A percentile compares a stretch with the other conserved stretches of the same genome.
Conservation (phyloP, 2,329 filamentous ascomycete species). For the Ophiocordyceps australis region DNA sequence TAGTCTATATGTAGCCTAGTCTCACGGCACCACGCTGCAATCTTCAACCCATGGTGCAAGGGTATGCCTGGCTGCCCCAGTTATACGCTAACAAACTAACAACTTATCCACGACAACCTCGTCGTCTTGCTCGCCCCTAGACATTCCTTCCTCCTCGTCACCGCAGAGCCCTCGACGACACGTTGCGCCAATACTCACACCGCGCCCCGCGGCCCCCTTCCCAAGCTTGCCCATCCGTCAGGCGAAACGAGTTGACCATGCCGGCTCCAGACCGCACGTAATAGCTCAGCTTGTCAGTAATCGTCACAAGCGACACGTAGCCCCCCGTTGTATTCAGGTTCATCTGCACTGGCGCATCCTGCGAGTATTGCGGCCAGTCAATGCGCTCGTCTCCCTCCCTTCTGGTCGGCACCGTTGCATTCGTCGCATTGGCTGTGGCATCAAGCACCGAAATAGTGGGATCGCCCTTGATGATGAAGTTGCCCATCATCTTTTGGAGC, state of each 20-base stretch:
- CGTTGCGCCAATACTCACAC: conserved; percentile 23
- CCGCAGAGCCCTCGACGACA: conserved; percentile 2
- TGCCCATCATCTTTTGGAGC: conserved; percentile 24
- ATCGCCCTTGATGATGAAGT: conserved; percentile 22
- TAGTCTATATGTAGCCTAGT: too few relatives aligned
- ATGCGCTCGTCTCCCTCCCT: conserved; percentile 3
- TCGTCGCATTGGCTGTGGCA: conserved; percentile 9
- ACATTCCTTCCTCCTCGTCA: too few relatives aligned
- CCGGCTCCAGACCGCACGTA: conserved; percentile 8
- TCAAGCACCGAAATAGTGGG: conserved; percentile 15
- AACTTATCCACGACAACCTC: too few relatives aligned
- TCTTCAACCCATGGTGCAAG: too few relatives aligned
- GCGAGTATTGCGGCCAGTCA: conserved; percentile 16
- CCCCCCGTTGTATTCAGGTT: conserved; percentile 29
- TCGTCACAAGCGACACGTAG: conserved; percentile 3
- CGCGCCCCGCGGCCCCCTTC: conserved; percentile 25
- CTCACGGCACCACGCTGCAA: too few relatives aligned
- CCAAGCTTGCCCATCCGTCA: conserved; percentile 25
- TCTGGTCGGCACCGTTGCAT: conserved; percentile 8
- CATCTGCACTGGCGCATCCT: conserved; percentile 16
- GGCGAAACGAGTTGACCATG: conserved; percentile 14
- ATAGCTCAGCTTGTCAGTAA: conserved; percentile 9
- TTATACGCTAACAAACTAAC: too few relatives aligned
- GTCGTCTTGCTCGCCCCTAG: too few relatives aligned
- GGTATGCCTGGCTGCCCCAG: too few relatives aligned